Evolutionary conservation across 2,329 filamentous ascomycete species (phyloP), one percentile per base, ranked within the genome.

Genomic region (Ascochyta fabae): DNA sequence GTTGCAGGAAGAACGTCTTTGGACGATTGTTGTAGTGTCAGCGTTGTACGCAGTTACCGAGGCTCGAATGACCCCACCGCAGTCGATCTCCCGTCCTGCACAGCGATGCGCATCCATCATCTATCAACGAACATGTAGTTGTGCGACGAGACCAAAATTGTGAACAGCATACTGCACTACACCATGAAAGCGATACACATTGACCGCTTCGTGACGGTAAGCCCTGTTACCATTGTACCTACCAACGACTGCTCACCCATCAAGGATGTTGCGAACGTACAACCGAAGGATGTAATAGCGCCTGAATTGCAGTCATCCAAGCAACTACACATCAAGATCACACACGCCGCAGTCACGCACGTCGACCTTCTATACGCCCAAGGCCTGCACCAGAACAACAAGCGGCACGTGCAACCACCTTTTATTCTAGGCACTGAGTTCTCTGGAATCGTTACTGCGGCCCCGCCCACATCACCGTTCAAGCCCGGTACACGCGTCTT

Each of bases 351-450:
- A 4, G 75, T 86, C 22, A 86, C 86, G 49, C 86, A 85, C 65
- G 84, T 86, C 43, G 85, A 87, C 64, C 79, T 84, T 8, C 78
- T 87, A 42, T 86, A 87, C 66, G 82, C 81, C 2, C 68, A 67
- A 64, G 85, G 84, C 7, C 79, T 81, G 59, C 85, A 87, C 63
- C 84, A 87, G 64, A 87, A 87, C 67, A 86, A 86, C 66, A 77
- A 75, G 27, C 78, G 77, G n/a, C 79, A 84, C 49, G 79, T 84
- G 34, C 76, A 75, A 29, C 85, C 84, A 1, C 84, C 84, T 0
- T 87, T 88, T 71, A 80, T 78, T 1, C 78, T 86, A 0, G 85
- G 85, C 12, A 82, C 83, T n/a, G 84, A 87, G 66, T 87, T 87
- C 63, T 77, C 83, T 1, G 85, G 84, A n/a, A 73, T 79, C 2